phyloP scores from a whole-genome alignment of 345 rosid genomes.

The Toxicodendron radicans region DNA sequence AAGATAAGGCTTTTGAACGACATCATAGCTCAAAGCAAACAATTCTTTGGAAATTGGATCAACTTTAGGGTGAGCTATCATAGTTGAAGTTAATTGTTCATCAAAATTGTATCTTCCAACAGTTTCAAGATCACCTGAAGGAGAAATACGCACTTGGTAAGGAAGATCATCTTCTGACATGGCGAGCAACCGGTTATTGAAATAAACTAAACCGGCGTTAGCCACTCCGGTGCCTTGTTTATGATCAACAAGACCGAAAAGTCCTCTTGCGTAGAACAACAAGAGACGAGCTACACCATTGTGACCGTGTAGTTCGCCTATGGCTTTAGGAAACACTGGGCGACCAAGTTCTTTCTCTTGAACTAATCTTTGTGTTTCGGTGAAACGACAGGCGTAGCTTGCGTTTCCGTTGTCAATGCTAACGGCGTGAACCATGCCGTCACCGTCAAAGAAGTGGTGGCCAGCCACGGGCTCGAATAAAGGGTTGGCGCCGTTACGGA shows the following conservation, averaged over 20 bases:
- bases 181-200: slow-evolving; percentile 70
- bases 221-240: slow-evolving; percentile 78
- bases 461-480: slow-evolving; percentile 81
- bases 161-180: slow-evolving; percentile 95
- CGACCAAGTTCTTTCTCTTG: slow-evolving; percentile 56
- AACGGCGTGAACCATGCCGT: slow-evolving; percentile 95
- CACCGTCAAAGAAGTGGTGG: slow-evolving; percentile 93
- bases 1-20: slow-evolving; percentile 73
- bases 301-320: slow-evolving; percentile 89
- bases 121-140: slow-evolving; percentile 72
- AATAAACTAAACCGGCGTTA: slow-evolving; percentile 86
- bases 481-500: slow-evolving; percentile 96
- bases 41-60: slow-evolving; percentile 73
- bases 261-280: slow-evolving; percentile 70
- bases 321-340: slow-evolving; percentile 84
- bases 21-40: slow-evolving; percentile 82
- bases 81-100: slow-evolving; percentile 58
- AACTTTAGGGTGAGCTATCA: slow-evolving; percentile 95
- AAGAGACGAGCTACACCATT: slow-evolving; percentile 69
- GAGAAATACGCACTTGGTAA: slow-evolving; percentile 67
- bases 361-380: slow-evolving; percentile 60
- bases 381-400: slow-evolving; percentile 89
- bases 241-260: slow-evolving; percentile 66
- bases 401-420: slow-evolving; percentile 51
- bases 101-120: slow-evolving; percentile 65